Base-by-base conservation (phyloP, 768 basidiomycete genomes). In the Serendipita sp. region DNA sequence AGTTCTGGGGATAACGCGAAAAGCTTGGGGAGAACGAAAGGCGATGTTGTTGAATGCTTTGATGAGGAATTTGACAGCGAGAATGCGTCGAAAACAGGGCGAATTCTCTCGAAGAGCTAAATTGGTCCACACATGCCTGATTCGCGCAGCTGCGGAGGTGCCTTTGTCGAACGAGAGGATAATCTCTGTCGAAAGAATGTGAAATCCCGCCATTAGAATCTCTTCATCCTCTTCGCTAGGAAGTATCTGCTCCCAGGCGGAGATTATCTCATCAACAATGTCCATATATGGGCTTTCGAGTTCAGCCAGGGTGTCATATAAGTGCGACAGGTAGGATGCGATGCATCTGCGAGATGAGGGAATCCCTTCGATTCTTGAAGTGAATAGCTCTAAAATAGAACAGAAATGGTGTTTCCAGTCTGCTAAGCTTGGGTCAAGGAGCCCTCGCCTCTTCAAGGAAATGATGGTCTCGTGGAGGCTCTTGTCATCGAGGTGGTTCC, bases 21-120 rank as follows among this genome's bases (percentile, higher is more conserved):
- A 37, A 10, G 27, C 16, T 29, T 34, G 27, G 10, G 27, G 29
- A 31, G 86, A 83, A 0, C 86, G 86, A 70, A 90, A 89, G 0
- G 81, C 73, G 31, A 90, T 77, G 69, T 87, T 85, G 66, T 78
- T 78, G 72, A 90, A 91, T 33, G 84, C 77, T 31, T 79, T 75
- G 33, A 88, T 75, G 3, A 91, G 76, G 0, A 85, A 81, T 8
- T 80, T 78, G 18, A 83, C 79, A 10, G 87, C 86, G 1, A 80
- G 77, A 11, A 86, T 78, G 52, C 79, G 77, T 5, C 79, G 23
- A n/a, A 33, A 37, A 10, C 27, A 37, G 4, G 36, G n/a, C 23
- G 27, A 60, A 8, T 60, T n/a, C 29, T 60, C 36, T 36, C 34
- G 18, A 0, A 60, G 16, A 8, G 55, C 55, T n/a, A 60, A 10